A percentile compares a stretch with the other conserved stretches of the same genome.
Evolutionary conservation across 805 yeast genomes (phyloP).

Genomic region (Suhomyces sp.): DNA sequence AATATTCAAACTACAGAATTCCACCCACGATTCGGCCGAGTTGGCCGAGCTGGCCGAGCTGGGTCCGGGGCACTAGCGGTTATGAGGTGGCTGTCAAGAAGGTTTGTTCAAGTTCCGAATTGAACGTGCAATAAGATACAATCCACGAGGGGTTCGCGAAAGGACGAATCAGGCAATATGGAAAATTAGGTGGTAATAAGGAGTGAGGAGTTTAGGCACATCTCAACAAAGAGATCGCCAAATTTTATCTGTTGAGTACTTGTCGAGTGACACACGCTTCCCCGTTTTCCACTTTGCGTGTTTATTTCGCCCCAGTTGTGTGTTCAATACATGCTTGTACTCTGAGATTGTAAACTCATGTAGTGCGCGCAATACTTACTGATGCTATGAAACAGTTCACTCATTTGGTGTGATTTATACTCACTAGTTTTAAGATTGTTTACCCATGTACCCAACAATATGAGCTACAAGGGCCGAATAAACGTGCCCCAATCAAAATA

Average conservation of each 20-base stretch:
- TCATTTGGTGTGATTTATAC: background rate
- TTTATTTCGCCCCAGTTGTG: background rate
- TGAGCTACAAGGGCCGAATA: background rate
- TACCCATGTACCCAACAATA: background rate
- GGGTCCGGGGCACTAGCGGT: background rate
- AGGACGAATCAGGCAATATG: background rate
- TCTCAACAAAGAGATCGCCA: background rate
- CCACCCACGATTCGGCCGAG: background rate
- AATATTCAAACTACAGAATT: too few species aligned
- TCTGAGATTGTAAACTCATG: background rate
- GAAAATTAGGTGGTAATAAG: background rate
- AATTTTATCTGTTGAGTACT: background rate
- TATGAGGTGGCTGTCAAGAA: background rate
- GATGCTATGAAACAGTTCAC: background rate
- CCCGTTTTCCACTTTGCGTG: background rate
- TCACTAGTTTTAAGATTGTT: background rate
- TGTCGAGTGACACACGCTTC: background rate
- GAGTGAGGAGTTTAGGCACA: background rate
- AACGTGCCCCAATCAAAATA: background rate
- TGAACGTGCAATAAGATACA: too few species aligned
- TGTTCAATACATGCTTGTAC: background rate
- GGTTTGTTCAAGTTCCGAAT: background rate
- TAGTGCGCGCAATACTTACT: background rate
- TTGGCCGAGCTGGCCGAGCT: background rate
- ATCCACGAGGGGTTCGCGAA: background rate